Base-by-base conservation (phyloP, 164 flowering plant species). In the Tetracentron sinense region DNA sequence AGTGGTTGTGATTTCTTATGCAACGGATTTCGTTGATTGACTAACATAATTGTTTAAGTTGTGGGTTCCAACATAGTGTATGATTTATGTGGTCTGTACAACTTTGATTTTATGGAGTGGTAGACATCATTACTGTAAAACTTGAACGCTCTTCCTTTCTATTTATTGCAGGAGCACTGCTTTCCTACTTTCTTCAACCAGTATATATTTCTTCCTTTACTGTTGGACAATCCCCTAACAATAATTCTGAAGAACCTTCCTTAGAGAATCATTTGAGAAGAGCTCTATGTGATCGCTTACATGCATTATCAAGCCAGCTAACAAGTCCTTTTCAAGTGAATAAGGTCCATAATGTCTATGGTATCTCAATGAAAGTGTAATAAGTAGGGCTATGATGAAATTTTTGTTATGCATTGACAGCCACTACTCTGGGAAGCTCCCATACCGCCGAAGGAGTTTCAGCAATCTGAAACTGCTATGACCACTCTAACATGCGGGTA, bases 401-500 rank as follows among this genome's bases (percentile, higher is more conserved):
- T 27, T 59, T 14, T 29, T 58, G 7, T 61, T 20, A 60, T 70
- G 31, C 65, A 33, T 61, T 77, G 23, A 56, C 88, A 95, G 99
- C 92, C 94, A 59, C 62, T 69, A 6, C 74, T 87, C 65, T 81
- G 54, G 59, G 79, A 74, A 54, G 97, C 91, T 33, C 85, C 96
- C 61, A 47, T 78, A 55, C 94, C 96, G 58, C 91, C 90, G 16
- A 68, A 57, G 73, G 96, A 82, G 71, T 95, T 95, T 78, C 97
- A 81, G 72, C 96, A 85, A 59, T 80, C 78, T 47, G 86, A 79
- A 59, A 75, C 85, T 62, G 92, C 92, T 61, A 42, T 30, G 20
- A 60, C 76, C 42, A 91, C 85, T 57, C 65, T 90, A 66, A 95
- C 96, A 60, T 95, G 99, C 80, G 97, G 97, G 96, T 90, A 79